Conservation (phyloP, 2,329 filamentous ascomycete genomes). For the Colletotrichum phormii region DNA sequence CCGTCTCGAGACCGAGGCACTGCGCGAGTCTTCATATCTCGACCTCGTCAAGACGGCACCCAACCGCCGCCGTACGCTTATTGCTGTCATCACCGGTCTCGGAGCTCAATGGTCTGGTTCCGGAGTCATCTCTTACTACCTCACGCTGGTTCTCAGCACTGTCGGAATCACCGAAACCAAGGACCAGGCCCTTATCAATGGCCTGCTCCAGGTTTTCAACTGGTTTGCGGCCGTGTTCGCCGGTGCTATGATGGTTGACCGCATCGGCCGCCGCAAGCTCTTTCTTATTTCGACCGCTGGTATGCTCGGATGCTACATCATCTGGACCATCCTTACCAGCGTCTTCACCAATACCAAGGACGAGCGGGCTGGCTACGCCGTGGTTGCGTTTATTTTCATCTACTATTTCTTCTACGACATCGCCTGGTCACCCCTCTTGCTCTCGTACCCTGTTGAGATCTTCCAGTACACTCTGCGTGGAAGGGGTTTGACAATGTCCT, state of each 20-base stretch:
- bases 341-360: slow-evolving; percentile 5
- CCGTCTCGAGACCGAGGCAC: slow-evolving; percentile 62
- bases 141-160: slow-evolving; percentile 46
- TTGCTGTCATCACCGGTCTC: slow-evolving; percentile 42
- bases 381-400: slow-evolving; percentile 37
- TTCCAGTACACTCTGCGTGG: slow-evolving; percentile 37
- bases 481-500: slow-evolving; percentile 33
- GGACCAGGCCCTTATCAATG: slow-evolving; percentile 55
- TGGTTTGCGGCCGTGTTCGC: slow-evolving; percentile 25
- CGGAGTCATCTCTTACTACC: slow-evolving; percentile 52
- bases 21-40: slow-evolving; percentile 44
- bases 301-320: slow-evolving; percentile 41
- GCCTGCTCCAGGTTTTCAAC: slow-evolving; percentile 37
- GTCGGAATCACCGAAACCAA: slow-evolving; percentile 46
- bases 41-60: slow-evolving; percentile 44
- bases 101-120: slow-evolving; percentile 44
- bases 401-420: slow-evolving; percentile 38
- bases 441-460: slow-evolving; percentile 38
- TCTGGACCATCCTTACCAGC: slow-evolving; percentile 40
- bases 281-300: slow-evolving; percentile 53
- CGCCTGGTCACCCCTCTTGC: slow-evolving; percentile 34
- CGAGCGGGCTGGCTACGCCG: slow-evolving; percentile 37
- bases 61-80: slow-evolving; percentile 43
- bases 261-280: slow-evolving; percentile 52
- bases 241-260: slow-evolving; percentile 58